Percentiles rank a stretch among this genome's conserved stretches.
Conservation (phyloP, 306 rosid species). For the apple (Malus domestica) region DNA sequence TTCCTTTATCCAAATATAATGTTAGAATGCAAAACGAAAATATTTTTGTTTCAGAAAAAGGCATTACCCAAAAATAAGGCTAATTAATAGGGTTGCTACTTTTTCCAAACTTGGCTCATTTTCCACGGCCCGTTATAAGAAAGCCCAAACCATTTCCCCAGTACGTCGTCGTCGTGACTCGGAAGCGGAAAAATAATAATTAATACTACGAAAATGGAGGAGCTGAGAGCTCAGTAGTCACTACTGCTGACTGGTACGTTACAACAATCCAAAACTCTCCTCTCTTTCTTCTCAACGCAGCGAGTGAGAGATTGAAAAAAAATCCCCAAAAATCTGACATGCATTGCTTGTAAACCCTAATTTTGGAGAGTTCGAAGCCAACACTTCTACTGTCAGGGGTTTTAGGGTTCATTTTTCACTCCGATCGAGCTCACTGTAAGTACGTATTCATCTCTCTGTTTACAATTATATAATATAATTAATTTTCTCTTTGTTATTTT, state of each 20-base stretch:
- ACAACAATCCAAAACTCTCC: neutral
- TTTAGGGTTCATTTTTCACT: neutral
- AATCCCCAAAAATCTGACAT: neutral
- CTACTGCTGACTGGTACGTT: neutral
- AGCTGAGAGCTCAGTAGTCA: neutral
- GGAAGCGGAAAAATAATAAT: no score
- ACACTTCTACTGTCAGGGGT: neutral
- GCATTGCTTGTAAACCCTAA: slow-evolving; percentile 5
- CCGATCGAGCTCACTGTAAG: neutral
- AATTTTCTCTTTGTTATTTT: neutral
- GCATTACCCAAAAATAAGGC: no score
- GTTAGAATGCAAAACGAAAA: no score
- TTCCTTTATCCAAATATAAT: no score
- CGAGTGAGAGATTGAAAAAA: neutral
- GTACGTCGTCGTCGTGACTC: neutral
- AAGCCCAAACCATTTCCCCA: neutral
- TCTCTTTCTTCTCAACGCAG: neutral
- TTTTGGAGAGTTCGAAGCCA: neutral
- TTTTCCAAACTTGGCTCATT: neutral
- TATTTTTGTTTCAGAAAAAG: no score
- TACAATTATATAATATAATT: neutral
- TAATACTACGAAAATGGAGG: neutral
- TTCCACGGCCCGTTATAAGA: neutral
- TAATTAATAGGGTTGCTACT: no score
- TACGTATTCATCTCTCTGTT: neutral